Base-by-base conservation (phyloP, 2,329 filamentous ascomycete genomes). In the Venturia effusa region DNA sequence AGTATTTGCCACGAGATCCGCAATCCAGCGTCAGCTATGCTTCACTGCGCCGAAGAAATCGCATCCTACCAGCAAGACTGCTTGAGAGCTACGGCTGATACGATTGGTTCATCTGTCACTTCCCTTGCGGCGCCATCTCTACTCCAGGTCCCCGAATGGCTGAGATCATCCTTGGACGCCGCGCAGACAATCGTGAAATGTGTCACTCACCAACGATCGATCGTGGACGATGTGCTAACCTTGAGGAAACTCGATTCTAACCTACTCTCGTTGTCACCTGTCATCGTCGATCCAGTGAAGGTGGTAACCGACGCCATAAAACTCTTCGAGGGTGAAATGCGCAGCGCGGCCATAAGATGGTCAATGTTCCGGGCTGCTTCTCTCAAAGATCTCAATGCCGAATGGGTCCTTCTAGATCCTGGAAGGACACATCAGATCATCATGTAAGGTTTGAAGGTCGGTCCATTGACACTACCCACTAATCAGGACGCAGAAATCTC, bases 141-240 rank as follows among this genome's bases (percentile, higher is more conserved):
- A 24, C n/a, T 8, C 10, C 59, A 43, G 15, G 27, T 45, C 34
- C 41, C 41, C 7, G 37, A 27, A n/a, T 32, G 30, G 30, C 39
- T 57, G n/a, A 40, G 41, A 43, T 43, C 27, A n/a, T 24, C 62
- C 15, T 19, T 61, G 11, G 55, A 60, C 11, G 34, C 40, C 19
- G 24, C 55, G 15, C 40, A 61, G 27, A 64, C 59, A 32, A 64
- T 60, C 24, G 37, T 61, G 2, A 22, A 54, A 8, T 61, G 62
- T 30, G 62, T 64, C 22, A 51, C 34, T 19, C 54, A 61, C 34
- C 57, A 64, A 32, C 40, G 40, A 22, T 55, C 37, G 13, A 61
- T 64, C 34, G 57, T 64, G 11, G 62, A 64, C 19, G 62, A 64
- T 17, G 62, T 64, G 61, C 41, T 64, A 2, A 64, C 62, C 3